Base-by-base conservation (phyloP, 179 eudicot genomes). In the Carnegiea gigantea region DNA sequence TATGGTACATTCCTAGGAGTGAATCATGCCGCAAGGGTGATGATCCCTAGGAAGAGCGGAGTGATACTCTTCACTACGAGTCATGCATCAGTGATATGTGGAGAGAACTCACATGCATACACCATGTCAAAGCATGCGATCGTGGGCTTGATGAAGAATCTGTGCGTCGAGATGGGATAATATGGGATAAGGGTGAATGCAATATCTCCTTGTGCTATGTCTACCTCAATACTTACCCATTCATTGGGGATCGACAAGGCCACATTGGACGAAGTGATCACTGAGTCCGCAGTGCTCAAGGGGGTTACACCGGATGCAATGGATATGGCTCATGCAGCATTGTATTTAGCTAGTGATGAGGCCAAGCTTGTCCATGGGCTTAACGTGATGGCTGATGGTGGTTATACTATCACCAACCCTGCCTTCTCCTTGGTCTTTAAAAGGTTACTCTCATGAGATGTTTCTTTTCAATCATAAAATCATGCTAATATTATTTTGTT, bases 351-450 rank as follows among this genome's bases (percentile, higher is more conserved):
- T 0, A 87, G 91, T 38, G 89, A 87, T 14, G 89, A 90, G 43
- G 82, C 89, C 8, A 87, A 84, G 83, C 80, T 79, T 40, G 85
- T 88, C 33, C 88, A 73, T n/a, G 91, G 92, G 20, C 43, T 85
- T 23, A 90, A 90, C 30, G 73, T 90, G 73, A 84, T 80, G 48
- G 15, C 88, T 43, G 92, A 90, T 81, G 91, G 91, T 30, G 92
- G 89, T 0, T 86, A 59, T 18, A 77, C 83, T 49, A 43, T 62
- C 28, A 87, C 88, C 53, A 88, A 88, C 71, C 84, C 84, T 14
- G 67, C 88, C 14, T 88, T 88, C 73, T 72, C 78, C 30, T 77
- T 78, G 78, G 87, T 85, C 4, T 20, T 62, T 5, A 30, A 72
- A 15, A 84, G 62, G 36, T 15, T 77, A 13, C 80, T 84, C 40